Conservation (phyloP, 768 basidiomycete genomes). For the Termitomyces sp. region DNA sequence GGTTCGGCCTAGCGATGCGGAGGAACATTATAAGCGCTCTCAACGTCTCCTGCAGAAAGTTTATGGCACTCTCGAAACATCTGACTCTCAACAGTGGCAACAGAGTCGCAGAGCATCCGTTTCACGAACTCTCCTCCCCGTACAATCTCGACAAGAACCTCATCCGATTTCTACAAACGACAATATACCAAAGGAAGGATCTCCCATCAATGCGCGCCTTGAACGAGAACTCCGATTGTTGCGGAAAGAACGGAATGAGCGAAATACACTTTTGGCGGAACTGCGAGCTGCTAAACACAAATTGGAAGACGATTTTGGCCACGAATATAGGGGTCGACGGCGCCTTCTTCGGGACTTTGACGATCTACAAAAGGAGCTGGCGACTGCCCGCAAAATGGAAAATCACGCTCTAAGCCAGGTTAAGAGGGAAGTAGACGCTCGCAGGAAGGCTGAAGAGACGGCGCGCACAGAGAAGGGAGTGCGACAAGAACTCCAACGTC, state of each 20-base stretch:
- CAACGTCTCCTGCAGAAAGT: conserved; percentile 45
- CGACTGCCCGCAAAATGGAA: conserved; percentile 26
- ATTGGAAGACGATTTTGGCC: conserved; percentile 35
- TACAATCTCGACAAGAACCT: not conserved
- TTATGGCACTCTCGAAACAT: conserved; percentile 29
- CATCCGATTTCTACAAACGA: not conserved
- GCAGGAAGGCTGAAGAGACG: conserved; percentile 62
- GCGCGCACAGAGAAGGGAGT: conserved; percentile 31
- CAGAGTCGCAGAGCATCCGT: not conserved
- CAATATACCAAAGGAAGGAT: not conserved
- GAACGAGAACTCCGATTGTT: conserved; percentile 37
- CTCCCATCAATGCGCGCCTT: conserved; percentile 7
- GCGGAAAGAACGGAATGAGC: conserved; percentile 28
- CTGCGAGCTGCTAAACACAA: conserved; percentile 37
- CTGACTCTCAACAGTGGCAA: not conserved
- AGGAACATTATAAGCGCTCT: conserved; percentile 35
- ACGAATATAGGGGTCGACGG: conserved; percentile 32
- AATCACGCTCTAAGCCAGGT: conserved; percentile 21
- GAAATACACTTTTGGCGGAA: conserved; percentile 25
- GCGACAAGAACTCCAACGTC: conserved; percentile 15
- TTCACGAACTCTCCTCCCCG: not conserved
- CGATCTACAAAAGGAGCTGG: conserved; percentile 27
- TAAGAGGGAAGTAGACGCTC: conserved; percentile 50
- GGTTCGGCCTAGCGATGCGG: conserved; percentile 17
- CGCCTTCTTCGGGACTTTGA: conserved; percentile 30